Base-by-base conservation (phyloP, 768 basidiomycete genomes). In the Collybia nuda region DNA sequence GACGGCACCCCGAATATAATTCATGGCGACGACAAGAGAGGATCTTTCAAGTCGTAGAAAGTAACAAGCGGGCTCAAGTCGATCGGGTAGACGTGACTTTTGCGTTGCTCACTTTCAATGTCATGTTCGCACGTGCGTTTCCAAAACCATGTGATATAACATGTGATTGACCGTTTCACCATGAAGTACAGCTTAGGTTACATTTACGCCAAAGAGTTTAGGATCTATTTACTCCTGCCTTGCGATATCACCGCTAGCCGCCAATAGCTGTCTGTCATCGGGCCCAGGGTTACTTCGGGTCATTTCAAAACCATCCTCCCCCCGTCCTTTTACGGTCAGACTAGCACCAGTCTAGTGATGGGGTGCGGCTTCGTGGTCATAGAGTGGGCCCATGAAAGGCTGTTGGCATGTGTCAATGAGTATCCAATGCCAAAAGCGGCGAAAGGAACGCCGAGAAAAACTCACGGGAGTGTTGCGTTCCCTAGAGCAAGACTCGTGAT, bases 1-100 rank as follows among this genome's bases (percentile, higher is more conserved):
- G 65, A 92, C 85, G 19, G 90, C 90, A 54, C 90, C 90, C 57
- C 90, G 85, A 63, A 93, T 72, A 68, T 93, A 93, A 74, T 93
- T 91, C 91, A 93, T 93, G 52, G 66, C 59, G 21, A 40, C 29
- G 63, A 47, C 46, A 54, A 36, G 29, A 47, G 48, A 45, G 23
- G 28, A 22, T 18, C 4, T 7, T 26, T 26, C 24, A 26, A 26
- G 24, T 32, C 32, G 2, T 32, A 11, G 28, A 5, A 28, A 2
- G 2, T 32, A 11, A 14, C 32, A 32, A 11, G 2, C 6, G 32
- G 6, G 6, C 6, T 3, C 32, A 6, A 11, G 32, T 32, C 32
- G 32, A 32, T 5, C 6, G 6, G 32, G 6, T 11, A 14, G 32
- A 32, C 32, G 32, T 32, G 32, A 32, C 32, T 32, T 32, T 32